Evolutionary conservation across 495 filamentous ascomycete species (phyloP), one percentile per base, ranked within the genome.

Genomic region (Parmelia sp.): DNA sequence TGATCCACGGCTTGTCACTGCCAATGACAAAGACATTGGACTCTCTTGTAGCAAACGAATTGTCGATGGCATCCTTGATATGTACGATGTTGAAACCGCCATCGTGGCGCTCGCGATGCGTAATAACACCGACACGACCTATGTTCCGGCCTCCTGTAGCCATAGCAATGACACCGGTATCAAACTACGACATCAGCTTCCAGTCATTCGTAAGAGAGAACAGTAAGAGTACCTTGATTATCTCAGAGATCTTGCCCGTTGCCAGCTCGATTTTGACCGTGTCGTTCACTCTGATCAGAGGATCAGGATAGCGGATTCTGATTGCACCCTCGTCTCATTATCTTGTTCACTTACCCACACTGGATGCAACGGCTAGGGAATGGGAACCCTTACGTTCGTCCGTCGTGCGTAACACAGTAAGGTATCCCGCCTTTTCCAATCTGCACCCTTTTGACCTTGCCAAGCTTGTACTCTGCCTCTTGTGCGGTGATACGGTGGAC

Each of bases 381-480:
- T 40, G 39, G 7, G 39, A 15, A 12, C 9, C 5, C 92, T 94
- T 82, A 97, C 92, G 94, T 98, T 90, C 94, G 87, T 82, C 93
- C 94, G 90, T 98, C 94, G 87, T 97, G 94, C 90, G 94, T 97
- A 90, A 97, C 94, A 89, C 96, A 96, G 90, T 95, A 97, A 90
- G 94, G 94, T 85, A 98, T 94, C 81, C 93, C 94, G 82, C 94
- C 95, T 79, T 90, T 91, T 84, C 94, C 94, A 73, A 98, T 86
- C 84, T 98, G 94, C 51, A 97, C 94, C 71, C 92, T 85, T 89
- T 96, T 97, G 83, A 97, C 94, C 85, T 97, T 98, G 81, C 90
- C 91, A 66, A 98, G 85, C 89, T 98, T 98, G 89, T 94, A 98
- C 83, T 88, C 85, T 69, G 94, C 92, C 89, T 98, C 94, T 84